Conservation (phyloP, 1,284 basidiomycete genomes). For the Apiotrichum gamsii region DNA sequence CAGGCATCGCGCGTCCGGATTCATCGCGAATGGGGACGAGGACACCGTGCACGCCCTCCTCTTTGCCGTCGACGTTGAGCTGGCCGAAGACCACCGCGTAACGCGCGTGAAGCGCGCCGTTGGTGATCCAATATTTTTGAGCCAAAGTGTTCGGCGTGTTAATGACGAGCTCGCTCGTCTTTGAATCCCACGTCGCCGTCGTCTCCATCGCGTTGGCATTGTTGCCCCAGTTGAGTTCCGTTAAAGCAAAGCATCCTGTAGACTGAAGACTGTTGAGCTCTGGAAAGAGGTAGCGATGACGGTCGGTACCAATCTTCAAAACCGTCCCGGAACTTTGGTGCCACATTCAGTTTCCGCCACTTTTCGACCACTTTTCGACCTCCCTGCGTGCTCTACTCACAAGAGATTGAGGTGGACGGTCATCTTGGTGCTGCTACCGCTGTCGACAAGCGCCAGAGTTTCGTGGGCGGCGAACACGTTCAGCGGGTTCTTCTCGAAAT, state of each 20-base stretch:
- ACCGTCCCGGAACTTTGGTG: no score
- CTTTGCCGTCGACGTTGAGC: slow-evolving; percentile 4
- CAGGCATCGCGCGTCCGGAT: slow-evolving; percentile 1
- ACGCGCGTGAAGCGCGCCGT: slow-evolving; percentile 8
- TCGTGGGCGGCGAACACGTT: slow-evolving; percentile 17
- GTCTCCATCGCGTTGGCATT: slow-evolving; percentile 16
- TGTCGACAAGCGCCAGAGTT: slow-evolving; percentile 9
- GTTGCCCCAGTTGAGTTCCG: slow-evolving; percentile 7
- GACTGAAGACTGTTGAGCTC: slow-evolving; percentile 7
- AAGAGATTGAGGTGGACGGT: slow-evolving; percentile 17
- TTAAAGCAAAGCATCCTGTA: slow-evolving; percentile 10
- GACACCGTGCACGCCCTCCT: slow-evolving; percentile 10
- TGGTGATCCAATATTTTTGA: slow-evolving; percentile 16
- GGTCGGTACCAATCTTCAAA: slow-evolving; percentile 15
- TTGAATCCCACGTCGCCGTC: slow-evolving; percentile 7
- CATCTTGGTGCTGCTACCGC: slow-evolving; percentile 8
- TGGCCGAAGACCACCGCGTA: slow-evolving; percentile 15
- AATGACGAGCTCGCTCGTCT: slow-evolving; percentile 7
- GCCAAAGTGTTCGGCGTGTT: slow-evolving; percentile 6
- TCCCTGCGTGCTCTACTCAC: no score
- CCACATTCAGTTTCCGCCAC: no score
- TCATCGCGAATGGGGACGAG: slow-evolving; percentile 15
- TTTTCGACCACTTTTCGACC: no score
- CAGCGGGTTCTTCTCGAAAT: slow-evolving; percentile 17
- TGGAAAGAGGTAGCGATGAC: slow-evolving; percentile 8